Percentiles rank a stretch among this genome's conserved stretches.
Conservation (phyloP, 306 rosid species). For the Dryas alaskensis region DNA sequence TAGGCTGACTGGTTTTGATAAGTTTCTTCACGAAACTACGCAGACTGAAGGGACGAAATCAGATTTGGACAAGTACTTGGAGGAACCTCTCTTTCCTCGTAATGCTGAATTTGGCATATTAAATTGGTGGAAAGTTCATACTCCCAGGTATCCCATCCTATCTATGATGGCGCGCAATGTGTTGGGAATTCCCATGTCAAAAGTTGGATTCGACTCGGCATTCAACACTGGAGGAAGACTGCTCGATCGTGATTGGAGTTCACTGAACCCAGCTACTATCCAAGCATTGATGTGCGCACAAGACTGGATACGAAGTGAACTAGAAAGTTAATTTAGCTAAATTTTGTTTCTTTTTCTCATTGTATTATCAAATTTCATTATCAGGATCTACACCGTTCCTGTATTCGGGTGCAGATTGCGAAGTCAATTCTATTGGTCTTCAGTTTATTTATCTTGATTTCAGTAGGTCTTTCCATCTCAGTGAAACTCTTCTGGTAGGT, state of each 20-base stretch:
- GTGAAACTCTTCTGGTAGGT: neutral
- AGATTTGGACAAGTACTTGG: constrained; percentile 88
- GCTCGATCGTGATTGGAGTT: constrained; percentile 78
- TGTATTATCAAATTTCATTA: neutral
- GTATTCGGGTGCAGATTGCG: constrained; percentile 35
- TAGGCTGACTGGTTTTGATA: constrained; percentile 91
- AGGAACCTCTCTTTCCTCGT: constrained; percentile 94
- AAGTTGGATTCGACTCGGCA: constrained; percentile 57
- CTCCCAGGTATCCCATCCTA: constrained; percentile 89
- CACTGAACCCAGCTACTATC: constrained; percentile 59
- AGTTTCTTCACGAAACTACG: constrained; percentile 79
- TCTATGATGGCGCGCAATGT: constrained; percentile 98
- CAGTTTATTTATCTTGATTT: neutral
- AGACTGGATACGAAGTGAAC: constrained; percentile 93
- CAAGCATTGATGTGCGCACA: constrained; percentile 93
- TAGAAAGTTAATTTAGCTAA: constrained; percentile 53
- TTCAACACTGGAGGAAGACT: constrained; percentile 52
- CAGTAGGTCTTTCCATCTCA: neutral
- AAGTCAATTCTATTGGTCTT: constrained; percentile 40
- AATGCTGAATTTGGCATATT: constrained; percentile 70
- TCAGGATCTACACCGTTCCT: neutral
- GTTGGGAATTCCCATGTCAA: constrained; percentile 80
- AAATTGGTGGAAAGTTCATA: constrained; percentile 98
- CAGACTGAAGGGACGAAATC: constrained; percentile 74
- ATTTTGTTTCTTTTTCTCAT: neutral